phyloP scores from a whole-genome alignment of 23 red algal species.

The Chondrus crispus region DNA sequence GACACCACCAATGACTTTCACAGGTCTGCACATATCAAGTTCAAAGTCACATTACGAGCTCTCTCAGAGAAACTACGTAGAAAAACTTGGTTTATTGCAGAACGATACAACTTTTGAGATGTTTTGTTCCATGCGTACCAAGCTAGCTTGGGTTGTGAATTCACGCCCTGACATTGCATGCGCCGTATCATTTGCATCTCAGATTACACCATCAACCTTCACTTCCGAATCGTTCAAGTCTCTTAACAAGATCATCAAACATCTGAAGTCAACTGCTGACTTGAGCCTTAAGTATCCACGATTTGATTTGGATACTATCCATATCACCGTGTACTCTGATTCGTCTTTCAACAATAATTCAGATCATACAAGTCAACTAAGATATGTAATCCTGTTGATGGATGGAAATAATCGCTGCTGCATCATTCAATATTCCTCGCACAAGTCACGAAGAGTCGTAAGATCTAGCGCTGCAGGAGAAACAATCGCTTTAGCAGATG shows the following conservation, averaged over 20 bases:
- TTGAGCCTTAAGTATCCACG: background rate
- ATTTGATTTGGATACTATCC: background rate
- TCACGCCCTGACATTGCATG: too few species aligned
- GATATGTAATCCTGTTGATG: background rate
- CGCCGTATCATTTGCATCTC: too few species aligned
- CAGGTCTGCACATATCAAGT: too few species aligned
- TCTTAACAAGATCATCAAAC: background rate
- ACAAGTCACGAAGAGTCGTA: background rate
- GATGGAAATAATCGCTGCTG: background rate
- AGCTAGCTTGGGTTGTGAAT: too few species aligned
- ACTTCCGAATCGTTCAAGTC: too few species aligned
- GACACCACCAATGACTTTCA: too few species aligned
- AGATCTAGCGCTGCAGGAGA: background rate
- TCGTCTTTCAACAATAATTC: background rate
- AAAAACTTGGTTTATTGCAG: too few species aligned
- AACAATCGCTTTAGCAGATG: background rate
- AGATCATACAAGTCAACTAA: background rate
- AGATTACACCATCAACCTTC: too few species aligned
- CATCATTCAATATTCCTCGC: background rate
- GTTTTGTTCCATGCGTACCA: too few species aligned
- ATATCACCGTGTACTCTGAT: background rate
- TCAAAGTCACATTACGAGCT: too few species aligned
- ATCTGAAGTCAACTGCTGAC: background rate
- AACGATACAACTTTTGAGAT: too few species aligned
- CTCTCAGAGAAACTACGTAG: too few species aligned